Conservation (phyloP, 208 protist genomes). For the Wallacemonas sp. region DNA sequence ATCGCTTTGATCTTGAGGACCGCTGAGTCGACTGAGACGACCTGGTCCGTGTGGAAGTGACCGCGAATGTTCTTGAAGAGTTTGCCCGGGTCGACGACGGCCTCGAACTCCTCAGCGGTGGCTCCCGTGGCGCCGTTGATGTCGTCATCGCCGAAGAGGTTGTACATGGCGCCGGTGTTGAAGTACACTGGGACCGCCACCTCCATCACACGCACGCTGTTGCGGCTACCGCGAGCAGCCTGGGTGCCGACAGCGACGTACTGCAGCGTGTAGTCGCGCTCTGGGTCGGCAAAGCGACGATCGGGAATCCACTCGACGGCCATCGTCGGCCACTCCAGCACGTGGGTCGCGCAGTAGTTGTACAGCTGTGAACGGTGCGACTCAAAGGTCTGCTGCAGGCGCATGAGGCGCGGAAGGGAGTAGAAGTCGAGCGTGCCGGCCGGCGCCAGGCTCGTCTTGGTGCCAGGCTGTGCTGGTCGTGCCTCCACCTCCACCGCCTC, state of each 20-base stretch:
- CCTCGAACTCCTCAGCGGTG: slow-evolving; percentile 18
- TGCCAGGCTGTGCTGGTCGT: no score
- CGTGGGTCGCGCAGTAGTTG: slow-evolving; percentile 45
- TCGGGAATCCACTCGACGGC: slow-evolving; percentile 66
- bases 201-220: slow-evolving; percentile 60
- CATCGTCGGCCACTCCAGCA: slow-evolving; percentile 60
- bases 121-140: slow-evolving; percentile 21
- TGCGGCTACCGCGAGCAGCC: slow-evolving; percentile 17
- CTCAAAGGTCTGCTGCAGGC: slow-evolving; percentile 51
- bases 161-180: slow-evolving; percentile 34
- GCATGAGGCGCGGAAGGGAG: slow-evolving; percentile 35
- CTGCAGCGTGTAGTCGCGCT: slow-evolving; percentile 62
- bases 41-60: slow-evolving; percentile 46
- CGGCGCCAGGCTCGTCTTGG: not conserved
- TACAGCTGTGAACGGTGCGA: slow-evolving; percentile 35
- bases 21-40: slow-evolving; percentile 34
- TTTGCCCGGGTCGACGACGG: slow-evolving; percentile 35
- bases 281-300: slow-evolving; percentile 34
- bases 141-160: slow-evolving; percentile 42
- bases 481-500: not conserved
- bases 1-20: slow-evolving; percentile 59
- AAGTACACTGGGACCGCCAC: slow-evolving; percentile 39
- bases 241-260: slow-evolving; percentile 58
- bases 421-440: slow-evolving; percentile 15
- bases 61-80: slow-evolving; percentile 48